phyloP scores from a whole-genome alignment of 1,284 basidiomycete genomes.

The Leccinum fallax region DNA sequence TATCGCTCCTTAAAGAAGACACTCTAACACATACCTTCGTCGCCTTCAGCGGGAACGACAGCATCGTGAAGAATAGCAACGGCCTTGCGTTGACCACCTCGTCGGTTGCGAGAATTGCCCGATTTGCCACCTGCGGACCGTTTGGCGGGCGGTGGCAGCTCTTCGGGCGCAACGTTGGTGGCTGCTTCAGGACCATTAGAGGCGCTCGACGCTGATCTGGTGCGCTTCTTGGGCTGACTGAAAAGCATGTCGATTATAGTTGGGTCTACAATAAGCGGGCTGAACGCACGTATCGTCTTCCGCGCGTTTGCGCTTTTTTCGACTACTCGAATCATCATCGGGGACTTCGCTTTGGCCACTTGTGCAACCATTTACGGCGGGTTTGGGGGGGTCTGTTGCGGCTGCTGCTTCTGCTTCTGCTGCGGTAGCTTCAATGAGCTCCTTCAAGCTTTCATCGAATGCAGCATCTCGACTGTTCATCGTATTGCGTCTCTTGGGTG shows the following conservation, averaged over 20 bases:
- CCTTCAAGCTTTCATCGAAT: conserved; percentile 85
- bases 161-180: conserved; percentile 45
- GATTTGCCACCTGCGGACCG: conserved; percentile 34
- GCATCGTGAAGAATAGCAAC: conserved; percentile 40
- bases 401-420: conserved; percentile 54
- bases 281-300: conserved; percentile 68
- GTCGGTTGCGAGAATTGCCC: conserved; percentile 40
- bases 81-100: conserved; percentile 38
- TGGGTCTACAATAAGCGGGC: conserved; percentile 12
- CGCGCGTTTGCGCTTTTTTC: conserved; percentile 74
- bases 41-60: conserved; percentile 51
- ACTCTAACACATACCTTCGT: conserved; percentile 58
- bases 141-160: conserved; percentile 38
- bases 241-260: conserved; percentile 16
- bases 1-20: conserved; percentile 1
- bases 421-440: conserved; percentile 70
- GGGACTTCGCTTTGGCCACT: conserved; percentile 45
- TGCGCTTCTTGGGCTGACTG: conserved; percentile 65
- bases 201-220: conserved; percentile 66
- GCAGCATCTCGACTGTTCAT: conserved; percentile 97
- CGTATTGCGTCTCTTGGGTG: conserved; percentile 85
- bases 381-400: conserved; percentile 39
- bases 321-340: conserved; percentile 48
- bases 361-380: conserved; percentile 27
- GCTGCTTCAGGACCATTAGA: conserved; percentile 54